phyloP scores from a whole-genome alignment of 2,329 filamentous ascomycete species.

The Myriosclerotinia curreyana region DNA sequence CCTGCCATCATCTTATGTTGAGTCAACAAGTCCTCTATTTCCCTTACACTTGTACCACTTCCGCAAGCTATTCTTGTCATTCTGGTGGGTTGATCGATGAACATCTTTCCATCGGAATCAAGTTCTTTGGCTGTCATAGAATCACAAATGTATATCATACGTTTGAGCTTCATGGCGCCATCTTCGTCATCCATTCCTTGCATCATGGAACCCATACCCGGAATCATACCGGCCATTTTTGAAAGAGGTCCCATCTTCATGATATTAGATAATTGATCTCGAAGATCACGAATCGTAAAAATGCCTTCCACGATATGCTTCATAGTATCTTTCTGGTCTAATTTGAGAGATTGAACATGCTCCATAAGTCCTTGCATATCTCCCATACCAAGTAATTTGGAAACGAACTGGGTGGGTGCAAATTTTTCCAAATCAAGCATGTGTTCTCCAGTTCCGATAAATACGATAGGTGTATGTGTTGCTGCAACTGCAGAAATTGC shows the following conservation, averaged over 20 bases:
- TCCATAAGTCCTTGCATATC: slow-evolving; percentile 94
- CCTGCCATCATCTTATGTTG: slow-evolving; percentile 98
- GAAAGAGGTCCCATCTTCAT: slow-evolving; percentile 99
- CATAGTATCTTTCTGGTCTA: slow-evolving; percentile 98
- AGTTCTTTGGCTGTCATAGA: slow-evolving; percentile 97
- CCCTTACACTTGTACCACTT: slow-evolving; percentile 83
- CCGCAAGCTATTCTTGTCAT: slow-evolving; percentile 91
- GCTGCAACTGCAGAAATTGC: slow-evolving; percentile 97
- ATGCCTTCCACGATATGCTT: slow-evolving; percentile 98
- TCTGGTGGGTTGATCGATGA: slow-evolving; percentile 85
- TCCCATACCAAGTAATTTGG: slow-evolving; percentile 93
- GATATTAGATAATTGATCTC: slow-evolving; percentile 94
- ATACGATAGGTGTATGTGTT: slow-evolving; percentile 94
- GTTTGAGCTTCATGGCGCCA: slow-evolving; percentile 85
- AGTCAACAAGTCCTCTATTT: slow-evolving; percentile 95
- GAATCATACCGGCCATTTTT: slow-evolving; percentile 99
- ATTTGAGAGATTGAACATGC: slow-evolving; percentile 91
- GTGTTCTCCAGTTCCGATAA: slow-evolving; percentile 96
- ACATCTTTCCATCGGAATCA: slow-evolving; percentile 90
- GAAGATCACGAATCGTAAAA: slow-evolving; percentile 89
- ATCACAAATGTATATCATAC: slow-evolving; percentile 99
- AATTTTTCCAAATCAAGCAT: slow-evolving; percentile 94
- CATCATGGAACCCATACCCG: slow-evolving; percentile 90
- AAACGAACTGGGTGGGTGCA: slow-evolving; percentile 87
- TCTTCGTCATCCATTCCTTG: slow-evolving; percentile 96